These are phyloP conservation scores for Penicillium expansum DNA, from an alignment of 2,329 filamentous ascomycete species.

Conservation along the genomic window DNA sequence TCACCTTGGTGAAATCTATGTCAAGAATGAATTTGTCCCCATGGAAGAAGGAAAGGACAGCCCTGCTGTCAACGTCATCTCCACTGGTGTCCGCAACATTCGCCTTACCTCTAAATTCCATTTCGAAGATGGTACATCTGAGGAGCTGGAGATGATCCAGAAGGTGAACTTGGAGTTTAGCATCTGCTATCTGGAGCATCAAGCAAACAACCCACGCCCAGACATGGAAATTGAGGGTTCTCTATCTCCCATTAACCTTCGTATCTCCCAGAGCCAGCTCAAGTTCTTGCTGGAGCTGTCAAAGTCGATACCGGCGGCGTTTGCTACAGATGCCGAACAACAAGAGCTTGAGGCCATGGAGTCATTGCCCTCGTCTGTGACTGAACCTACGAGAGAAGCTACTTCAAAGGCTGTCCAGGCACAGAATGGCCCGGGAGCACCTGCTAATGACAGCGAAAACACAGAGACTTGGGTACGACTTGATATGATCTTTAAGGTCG, in stretches of 20 bases:
- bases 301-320: slow-evolving; percentile 81
- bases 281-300: slow-evolving; percentile 87
- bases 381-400: slow-evolving; percentile 49
- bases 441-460: slow-evolving; percentile 57
- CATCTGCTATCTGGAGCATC: slow-evolving; percentile 87
- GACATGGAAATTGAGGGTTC: slow-evolving; percentile 88
- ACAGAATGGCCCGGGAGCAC: slow-evolving; percentile 49
- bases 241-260: slow-evolving; percentile 90
- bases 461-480: slow-evolving; percentile 82
- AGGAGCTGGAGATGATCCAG: slow-evolving; percentile 95
- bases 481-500: slow-evolving; percentile 85
- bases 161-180: slow-evolving; percentile 93
- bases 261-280: slow-evolving; percentile 85
- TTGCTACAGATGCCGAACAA: slow-evolving; percentile 69
- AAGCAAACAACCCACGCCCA: slow-evolving; percentile 70
- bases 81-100: slow-evolving; percentile 87
- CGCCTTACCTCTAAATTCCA: slow-evolving; percentile 86
- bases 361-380: slow-evolving; percentile 62
- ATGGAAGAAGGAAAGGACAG: slow-evolving; percentile 73
- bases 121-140: slow-evolving; percentile 67
- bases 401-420: slow-evolving; percentile 53
- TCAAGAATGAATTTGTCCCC: slow-evolving; percentile 85
- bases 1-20: slow-evolving; percentile 95
- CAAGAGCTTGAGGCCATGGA: slow-evolving; percentile 71
- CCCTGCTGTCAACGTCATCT: slow-evolving; percentile 81